Evolutionary conservation across 176 grass and related monocot genomes (phyloP), one percentile per base, ranked within the genome.

Genomic region (Rhynchospora pubera): DNA sequence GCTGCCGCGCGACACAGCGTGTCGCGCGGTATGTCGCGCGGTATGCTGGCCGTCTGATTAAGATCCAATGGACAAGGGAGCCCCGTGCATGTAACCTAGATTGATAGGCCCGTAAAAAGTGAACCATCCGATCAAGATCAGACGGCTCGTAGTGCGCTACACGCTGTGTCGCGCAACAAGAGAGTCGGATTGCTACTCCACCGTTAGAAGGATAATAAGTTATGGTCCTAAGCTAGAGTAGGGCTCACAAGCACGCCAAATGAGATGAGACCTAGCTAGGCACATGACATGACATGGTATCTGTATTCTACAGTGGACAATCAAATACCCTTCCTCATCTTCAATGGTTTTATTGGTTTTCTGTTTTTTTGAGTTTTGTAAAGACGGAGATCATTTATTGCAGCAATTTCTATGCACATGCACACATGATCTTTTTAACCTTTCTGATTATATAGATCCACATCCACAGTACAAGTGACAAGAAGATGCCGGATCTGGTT

Each of bases 281-380:
- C 78, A 80, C 78, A 48, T 80, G 78, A 81, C 58, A 50, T 81
- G 78, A 81, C 60, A 81, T 81, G 57, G 44, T 64, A 61, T 45
- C 19, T 46, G 19, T 62, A 44, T 13, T 51, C 6, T 73, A 73
- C 44, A 50, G 0, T 73, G 9, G 18, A 21, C 42, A 45, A 44
- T 46, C 8, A 71, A 43, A 63, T n/a, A 43, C 16, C 14, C 34
- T 45, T n/a, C 2, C 16, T 63, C 28, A 63, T 63, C 61, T 63
- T 63, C 53, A 7, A 26, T 28, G 24, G 62, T 22, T 64, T 14
- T 13, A n/a, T 68, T 44, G 15, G 15, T 42, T 68, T 68, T n/a
- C 14, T 58, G 0, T 58, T 1, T 67, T 34, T 34, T 39, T 39
- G 34, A 39, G 13, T 67, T 68, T 68, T 43, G 6, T 68, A 65